These are phyloP conservation scores for Coleophoma cylindrospora DNA, from an alignment of 2,329 filamentous ascomycete species.

Conservation along the genomic window DNA sequence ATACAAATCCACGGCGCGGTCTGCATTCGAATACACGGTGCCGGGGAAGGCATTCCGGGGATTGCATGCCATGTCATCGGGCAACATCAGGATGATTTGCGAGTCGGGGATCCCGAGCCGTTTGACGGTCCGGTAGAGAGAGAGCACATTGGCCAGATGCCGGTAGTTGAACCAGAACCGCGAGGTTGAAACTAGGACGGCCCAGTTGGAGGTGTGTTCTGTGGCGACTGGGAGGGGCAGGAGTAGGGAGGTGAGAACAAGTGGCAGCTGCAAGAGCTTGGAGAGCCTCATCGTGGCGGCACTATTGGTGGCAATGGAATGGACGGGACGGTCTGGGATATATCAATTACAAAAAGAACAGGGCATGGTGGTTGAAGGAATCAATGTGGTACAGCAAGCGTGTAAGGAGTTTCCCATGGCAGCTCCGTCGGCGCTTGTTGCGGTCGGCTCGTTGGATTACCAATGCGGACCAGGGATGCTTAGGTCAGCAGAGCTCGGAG, in stretches of 20 bases:
- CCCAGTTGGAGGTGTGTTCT: slow-evolving; percentile 98
- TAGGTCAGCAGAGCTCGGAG: no score
- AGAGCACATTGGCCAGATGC: slow-evolving; percentile 95
- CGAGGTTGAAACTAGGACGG: slow-evolving; percentile 95
- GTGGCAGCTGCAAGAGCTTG: slow-evolving; percentile 31
- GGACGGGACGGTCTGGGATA: no score
- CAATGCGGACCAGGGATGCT: no score
- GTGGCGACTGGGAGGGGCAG: slow-evolving; percentile 36
- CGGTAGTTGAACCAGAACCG: slow-evolving; percentile 99
- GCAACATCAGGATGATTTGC: slow-evolving; percentile 99
- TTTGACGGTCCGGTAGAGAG: slow-evolving; percentile 96
- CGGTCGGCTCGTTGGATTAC: no score
- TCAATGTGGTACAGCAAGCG: no score
- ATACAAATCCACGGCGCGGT: slow-evolving; percentile 91
- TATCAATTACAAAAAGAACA: no score
- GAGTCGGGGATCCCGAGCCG: slow-evolving; percentile 95
- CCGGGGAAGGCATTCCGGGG: slow-evolving; percentile 96
- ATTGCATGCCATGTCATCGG: slow-evolving; percentile 99
- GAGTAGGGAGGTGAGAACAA: slow-evolving; percentile 43
- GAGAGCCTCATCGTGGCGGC: slow-evolving; percentile 43
- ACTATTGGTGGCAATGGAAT: no score
- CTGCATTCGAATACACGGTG: slow-evolving; percentile 97
- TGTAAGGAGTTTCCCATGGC: no score
- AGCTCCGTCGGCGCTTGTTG: no score
- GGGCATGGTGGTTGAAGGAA: no score